These are phyloP conservation scores for Zymoseptoria ardabiliae DNA, from an alignment of 2,329 filamentous ascomycete genomes.

Conservation along the genomic window DNA sequence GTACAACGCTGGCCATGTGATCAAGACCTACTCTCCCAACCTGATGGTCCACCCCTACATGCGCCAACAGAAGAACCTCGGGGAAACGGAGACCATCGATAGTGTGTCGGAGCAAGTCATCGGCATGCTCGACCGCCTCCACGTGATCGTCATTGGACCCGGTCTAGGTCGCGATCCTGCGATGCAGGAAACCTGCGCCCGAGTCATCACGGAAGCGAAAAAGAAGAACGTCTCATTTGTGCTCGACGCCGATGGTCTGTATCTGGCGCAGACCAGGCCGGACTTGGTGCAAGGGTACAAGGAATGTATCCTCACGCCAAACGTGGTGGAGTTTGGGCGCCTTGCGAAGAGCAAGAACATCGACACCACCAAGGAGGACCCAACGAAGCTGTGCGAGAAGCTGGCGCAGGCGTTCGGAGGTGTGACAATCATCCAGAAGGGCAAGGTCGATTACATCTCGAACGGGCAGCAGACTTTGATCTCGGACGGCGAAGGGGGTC, in stretches of 20 bases:
- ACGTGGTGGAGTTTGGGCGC: constrained; percentile 84
- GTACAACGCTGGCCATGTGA: constrained; percentile 70
- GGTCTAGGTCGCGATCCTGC: constrained; percentile 82
- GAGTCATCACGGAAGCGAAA: constrained; percentile 71
- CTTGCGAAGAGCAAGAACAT: constrained; percentile 70
- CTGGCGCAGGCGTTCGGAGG: constrained; percentile 73
- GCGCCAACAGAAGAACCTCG: constrained; percentile 61
- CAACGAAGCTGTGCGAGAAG: constrained; percentile 55
- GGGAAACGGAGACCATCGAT: constrained; percentile 50
- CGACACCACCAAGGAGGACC: constrained; percentile 45
- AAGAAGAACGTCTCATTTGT: constrained; percentile 70
- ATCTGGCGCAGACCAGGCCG: constrained; percentile 67
- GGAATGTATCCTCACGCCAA: constrained; percentile 84
- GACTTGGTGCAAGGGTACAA: constrained; percentile 72
- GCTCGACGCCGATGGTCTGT: constrained; percentile 82
- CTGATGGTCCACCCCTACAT: constrained; percentile 97
- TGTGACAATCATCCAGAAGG: constrained; percentile 89
- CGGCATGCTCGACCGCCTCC: constrained; percentile 74
- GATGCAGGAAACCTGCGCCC: constrained; percentile 79
- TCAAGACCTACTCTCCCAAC: constrained; percentile 97
- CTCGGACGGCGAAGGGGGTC: constrained; percentile 70
- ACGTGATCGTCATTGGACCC: constrained; percentile 87
- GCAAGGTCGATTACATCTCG: constrained; percentile 70
- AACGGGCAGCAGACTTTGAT: constrained; percentile 69
- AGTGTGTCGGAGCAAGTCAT: constrained; percentile 63